Evolutionary conservation across 1,284 basidiomycete species (phyloP).

Genomic region (Inonotus hispidus): DNA sequence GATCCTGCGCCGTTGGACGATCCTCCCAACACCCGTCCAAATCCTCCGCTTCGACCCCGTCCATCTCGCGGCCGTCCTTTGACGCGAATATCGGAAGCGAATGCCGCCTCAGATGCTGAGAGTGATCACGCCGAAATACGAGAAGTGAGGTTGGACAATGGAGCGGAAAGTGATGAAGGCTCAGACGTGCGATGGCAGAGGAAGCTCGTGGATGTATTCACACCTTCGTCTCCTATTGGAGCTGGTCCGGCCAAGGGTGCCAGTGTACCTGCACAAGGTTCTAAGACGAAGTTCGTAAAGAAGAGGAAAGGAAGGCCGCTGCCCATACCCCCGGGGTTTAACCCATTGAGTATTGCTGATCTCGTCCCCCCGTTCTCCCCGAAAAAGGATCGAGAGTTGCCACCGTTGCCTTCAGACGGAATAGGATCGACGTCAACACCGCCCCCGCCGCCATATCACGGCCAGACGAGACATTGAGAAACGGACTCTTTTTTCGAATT

Average conservation of each 20-base stretch:
- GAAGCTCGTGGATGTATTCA: neutral
- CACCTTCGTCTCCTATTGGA: neutral
- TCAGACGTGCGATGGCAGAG: neutral
- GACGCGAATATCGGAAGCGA: neutral
- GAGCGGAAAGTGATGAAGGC: neutral
- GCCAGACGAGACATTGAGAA: too few species aligned
- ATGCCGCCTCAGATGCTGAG: neutral
- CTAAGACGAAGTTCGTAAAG: too few species aligned
- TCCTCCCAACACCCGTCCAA: neutral
- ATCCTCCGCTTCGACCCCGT: neutral
- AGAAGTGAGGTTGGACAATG: neutral
- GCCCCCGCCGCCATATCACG: neutral
- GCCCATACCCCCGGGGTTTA: too few species aligned
- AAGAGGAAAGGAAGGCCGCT: too few species aligned
- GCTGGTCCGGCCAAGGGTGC: too few species aligned
- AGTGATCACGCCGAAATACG: neutral
- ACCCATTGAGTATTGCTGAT: too few species aligned
- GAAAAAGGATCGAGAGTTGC: too few species aligned
- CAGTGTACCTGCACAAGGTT: too few species aligned
- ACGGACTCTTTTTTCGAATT: too few species aligned
- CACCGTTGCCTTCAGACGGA: neutral
- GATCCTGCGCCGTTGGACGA: neutral
- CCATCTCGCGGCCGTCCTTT: neutral
- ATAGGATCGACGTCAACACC: neutral
- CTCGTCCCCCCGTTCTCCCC: neutral